Conservation (phyloP, 2,329 filamentous ascomycete species). For the Alternaria ventricosa region DNA sequence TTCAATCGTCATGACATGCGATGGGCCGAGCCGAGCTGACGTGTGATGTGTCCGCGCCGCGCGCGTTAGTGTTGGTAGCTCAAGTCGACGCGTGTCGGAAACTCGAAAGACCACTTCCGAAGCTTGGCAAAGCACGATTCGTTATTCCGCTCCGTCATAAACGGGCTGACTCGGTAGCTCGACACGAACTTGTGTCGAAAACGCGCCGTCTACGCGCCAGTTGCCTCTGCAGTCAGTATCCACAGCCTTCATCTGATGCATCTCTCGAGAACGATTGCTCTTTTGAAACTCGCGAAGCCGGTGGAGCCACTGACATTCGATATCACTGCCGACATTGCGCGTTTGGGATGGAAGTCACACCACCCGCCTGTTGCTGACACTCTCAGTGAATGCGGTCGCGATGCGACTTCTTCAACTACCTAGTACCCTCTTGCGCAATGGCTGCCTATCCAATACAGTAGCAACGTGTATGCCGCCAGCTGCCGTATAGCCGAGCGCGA, state of each 20-base stretch:
- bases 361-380: neutral
- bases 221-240: neutral
- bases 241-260: neutral
- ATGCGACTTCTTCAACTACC: neutral
- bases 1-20: neutral
- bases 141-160: neutral
- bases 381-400: neutral
- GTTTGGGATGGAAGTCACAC: neutral
- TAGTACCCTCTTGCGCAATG: neutral
- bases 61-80: neutral
- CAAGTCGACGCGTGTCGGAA: neutral
- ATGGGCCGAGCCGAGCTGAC: neutral
- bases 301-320: neutral
- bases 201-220: neutral
- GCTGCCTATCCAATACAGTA: neutral
- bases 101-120: neutral
- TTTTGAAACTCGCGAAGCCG: neutral
- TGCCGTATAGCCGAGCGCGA: neutral
- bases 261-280: neutral
- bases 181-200: neutral
- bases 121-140: neutral
- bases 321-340: neutral
- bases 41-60: neutral
- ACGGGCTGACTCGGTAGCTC: neutral
- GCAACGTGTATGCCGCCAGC: neutral